Evolutionary conservation across 352 stramenopile genomes (phyloP), one percentile per base, ranked within the genome.

Genomic region (Blastocystis sp.): DNA sequence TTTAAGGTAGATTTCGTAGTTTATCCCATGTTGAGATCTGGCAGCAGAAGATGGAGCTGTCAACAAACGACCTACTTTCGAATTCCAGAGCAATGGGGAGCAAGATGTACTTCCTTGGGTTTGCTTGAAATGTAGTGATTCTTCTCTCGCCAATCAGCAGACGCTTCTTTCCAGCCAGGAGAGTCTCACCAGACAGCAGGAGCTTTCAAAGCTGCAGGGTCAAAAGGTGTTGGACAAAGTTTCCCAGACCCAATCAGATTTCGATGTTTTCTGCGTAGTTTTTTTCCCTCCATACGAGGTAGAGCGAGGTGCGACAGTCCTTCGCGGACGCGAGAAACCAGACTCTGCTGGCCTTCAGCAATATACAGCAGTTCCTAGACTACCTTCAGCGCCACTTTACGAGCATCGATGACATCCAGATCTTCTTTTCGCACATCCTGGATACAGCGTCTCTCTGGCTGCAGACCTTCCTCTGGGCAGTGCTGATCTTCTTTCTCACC

Each of bases 41-140:
- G 50, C 15, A 84, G 15, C 29, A 45, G n/a, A 84, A 68, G 73
- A 69, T 84, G 26, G 73, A 84, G 34, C 34, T 6, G 6, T 55
- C 66, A 47, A 77, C 66, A 77, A 54, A 20, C 23, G 56, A 53
- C 3, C 50, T 66, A 9, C 18, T 47, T 50, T 66, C 2, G 1
- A 34, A 50, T 64, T 11, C 34, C n/a, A 34, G 68, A 26, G 23
- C 59, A 3, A 84, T 76, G 29, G n/a, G n/a, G 56, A 3, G 0
- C 7, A 50, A 55, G 13, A 54, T 76, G 64, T 76, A 29, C 2
- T 41, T 3, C 8, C 47, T 73, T 73, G 9, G 41, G 15, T 45
- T 47, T 73, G 11, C 1, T 18, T n/a, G 9, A 18, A 13, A 39
- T 68, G 9, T 23, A 68, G 59, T 68, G 59, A 68, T 68, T 68